Evolutionary conservation across 768 basidiomycete species (phyloP).

Genomic region (Termitomyces sp.): DNA sequence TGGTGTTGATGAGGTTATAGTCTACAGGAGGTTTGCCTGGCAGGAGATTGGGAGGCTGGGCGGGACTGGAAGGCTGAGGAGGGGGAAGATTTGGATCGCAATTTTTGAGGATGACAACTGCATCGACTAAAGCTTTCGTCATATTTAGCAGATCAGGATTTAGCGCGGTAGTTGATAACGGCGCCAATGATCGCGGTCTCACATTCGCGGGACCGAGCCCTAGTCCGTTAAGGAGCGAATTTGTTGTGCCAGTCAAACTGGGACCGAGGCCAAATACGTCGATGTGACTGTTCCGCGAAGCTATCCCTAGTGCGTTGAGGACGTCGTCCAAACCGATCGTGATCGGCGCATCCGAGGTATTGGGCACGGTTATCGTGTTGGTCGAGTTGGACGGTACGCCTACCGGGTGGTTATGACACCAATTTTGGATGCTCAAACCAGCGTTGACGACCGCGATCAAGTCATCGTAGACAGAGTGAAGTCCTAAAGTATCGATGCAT

Average conservation of each 20-base stretch:
- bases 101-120: slow-evolving; percentile 17
- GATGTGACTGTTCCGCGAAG: slow-evolving; percentile 4
- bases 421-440: slow-evolving; percentile 9
- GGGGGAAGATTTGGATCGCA: slow-evolving; percentile 4
- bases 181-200: background rate
- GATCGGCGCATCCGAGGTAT: slow-evolving; percentile 5
- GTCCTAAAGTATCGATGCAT: slow-evolving; percentile 18
- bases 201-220: slow-evolving; percentile 8
- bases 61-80: background rate
- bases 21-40: background rate
- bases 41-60: background rate
- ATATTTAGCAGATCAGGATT: slow-evolving; percentile 14
- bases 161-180: slow-evolving; percentile 1
- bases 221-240: slow-evolving; percentile 1
- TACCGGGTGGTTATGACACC: slow-evolving; percentile 12
- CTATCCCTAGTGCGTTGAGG: slow-evolving; percentile 4
- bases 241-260: slow-evolving; percentile 1
- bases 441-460: slow-evolving; percentile 16
- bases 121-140: slow-evolving; percentile 16
- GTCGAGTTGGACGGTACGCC: background rate
- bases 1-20: slow-evolving; percentile 4
- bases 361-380: background rate
- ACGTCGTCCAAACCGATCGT: slow-evolving; percentile 8
- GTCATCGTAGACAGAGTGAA: slow-evolving; percentile 11
- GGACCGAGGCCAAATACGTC: background rate